A percentile compares a stretch with the other conserved stretches of the same genome.
phyloP scores from a whole-genome alignment of 163 green algal genomes.

The Trebouxiophyceae sp. region DNA sequence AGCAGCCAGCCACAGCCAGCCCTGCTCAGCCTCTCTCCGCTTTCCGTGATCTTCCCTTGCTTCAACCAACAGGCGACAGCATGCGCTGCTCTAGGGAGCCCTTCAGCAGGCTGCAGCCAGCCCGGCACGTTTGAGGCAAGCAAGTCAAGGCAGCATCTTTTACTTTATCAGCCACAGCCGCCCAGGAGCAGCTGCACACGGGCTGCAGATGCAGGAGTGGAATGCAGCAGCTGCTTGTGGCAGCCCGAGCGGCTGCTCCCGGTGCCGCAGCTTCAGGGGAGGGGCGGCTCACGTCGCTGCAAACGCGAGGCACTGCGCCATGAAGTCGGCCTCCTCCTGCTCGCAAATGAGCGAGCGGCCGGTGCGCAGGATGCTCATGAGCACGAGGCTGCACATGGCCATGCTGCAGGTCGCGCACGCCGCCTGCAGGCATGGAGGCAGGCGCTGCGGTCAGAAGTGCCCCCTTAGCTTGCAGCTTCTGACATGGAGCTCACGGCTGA shows the following conservation, averaged over 20 bases:
- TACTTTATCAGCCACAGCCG: not conserved
- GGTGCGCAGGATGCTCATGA: constrained; percentile 59
- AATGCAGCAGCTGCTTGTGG: too few relatives aligned
- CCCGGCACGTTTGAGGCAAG: too few relatives aligned
- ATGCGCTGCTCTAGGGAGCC: too few relatives aligned
- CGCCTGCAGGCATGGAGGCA: constrained; percentile 29
- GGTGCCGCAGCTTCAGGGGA: not conserved
- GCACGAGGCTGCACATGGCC: constrained; percentile 62
- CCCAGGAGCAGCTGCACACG: too few relatives aligned
- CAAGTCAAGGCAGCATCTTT: not conserved
- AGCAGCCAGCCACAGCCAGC: not conserved
- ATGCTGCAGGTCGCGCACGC: constrained; percentile 54
- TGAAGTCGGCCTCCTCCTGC: constrained; percentile 72
- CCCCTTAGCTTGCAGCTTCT: not conserved
- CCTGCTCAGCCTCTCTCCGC: too few relatives aligned
- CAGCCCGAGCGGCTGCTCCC: not conserved
- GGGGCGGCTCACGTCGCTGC: not conserved
- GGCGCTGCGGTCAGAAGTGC: not conserved
- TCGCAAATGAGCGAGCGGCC: constrained; percentile 61
- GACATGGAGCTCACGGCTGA: not conserved
- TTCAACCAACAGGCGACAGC: too few relatives aligned
- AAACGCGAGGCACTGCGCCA: constrained; percentile 23
- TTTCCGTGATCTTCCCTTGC: too few relatives aligned
- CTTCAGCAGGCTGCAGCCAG: too few relatives aligned
- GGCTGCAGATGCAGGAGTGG: too few relatives aligned